Conservation (phyloP, 2,329 filamentous ascomycete species). For the Phyllosticta citrichinensis region DNA sequence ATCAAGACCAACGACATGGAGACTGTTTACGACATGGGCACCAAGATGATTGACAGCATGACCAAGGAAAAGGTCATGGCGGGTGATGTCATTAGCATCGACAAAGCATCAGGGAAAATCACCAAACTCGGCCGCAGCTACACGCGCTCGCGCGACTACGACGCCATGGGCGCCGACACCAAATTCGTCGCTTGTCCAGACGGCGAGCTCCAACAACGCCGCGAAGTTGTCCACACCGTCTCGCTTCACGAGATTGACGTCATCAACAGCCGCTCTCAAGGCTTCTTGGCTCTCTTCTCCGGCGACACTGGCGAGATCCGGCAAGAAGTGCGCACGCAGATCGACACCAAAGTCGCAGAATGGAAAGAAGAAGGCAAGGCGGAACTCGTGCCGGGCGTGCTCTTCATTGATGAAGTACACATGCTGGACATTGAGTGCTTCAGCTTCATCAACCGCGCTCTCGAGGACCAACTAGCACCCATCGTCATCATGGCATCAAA, state of each 20-base stretch:
- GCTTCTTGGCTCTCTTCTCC: slow-evolving; percentile 92
- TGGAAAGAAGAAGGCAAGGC: slow-evolving; percentile 99
- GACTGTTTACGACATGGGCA: slow-evolving; percentile 98
- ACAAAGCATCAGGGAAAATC: slow-evolving; percentile 97
- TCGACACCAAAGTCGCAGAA: slow-evolving; percentile 96
- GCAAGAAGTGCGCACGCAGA: slow-evolving; percentile 94
- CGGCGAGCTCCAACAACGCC: slow-evolving; percentile 92
- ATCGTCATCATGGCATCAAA: slow-evolving; percentile 99
- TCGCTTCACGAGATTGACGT: slow-evolving; percentile 97
- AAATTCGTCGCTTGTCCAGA: slow-evolving; percentile 98
- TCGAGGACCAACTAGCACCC: slow-evolving; percentile 89
- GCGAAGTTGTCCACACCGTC: slow-evolving; percentile 94
- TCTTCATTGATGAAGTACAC: slow-evolving; percentile 98
- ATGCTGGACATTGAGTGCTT: slow-evolving; percentile 99
- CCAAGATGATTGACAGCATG: slow-evolving; percentile 99
- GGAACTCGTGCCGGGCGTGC: slow-evolving; percentile 89
- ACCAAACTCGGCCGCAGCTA: slow-evolving; percentile 94
- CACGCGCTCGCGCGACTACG: slow-evolving; percentile 91
- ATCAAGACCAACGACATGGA: slow-evolving; percentile 99
- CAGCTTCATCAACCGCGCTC: slow-evolving; percentile 92
- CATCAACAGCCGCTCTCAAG: slow-evolving; percentile 98
- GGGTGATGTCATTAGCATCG: slow-evolving; percentile 95
- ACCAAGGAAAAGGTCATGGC: slow-evolving; percentile 99
- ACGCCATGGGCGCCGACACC: slow-evolving; percentile 96
- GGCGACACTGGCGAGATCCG: slow-evolving; percentile 97